phyloP scores from a whole-genome alignment of 495 filamentous ascomycete species.

The Platismatia glauca region DNA sequence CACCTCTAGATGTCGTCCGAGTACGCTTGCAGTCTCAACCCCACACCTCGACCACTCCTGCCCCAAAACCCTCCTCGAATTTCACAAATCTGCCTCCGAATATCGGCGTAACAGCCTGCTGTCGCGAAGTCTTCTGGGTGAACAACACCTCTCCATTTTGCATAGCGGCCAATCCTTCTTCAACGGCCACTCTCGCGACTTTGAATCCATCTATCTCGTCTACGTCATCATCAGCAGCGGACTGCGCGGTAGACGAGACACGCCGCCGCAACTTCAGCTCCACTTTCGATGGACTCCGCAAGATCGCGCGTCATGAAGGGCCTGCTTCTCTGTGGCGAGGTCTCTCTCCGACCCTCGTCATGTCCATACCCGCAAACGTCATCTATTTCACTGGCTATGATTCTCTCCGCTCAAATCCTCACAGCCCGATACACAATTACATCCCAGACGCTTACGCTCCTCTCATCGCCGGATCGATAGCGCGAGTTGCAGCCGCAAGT shows the following conservation, averaged over 20 bases:
- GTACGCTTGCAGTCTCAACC: conserved; percentile 87
- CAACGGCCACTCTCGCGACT: conserved; percentile 26
- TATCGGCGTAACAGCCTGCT: conserved; percentile 90
- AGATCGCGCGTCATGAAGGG: conserved; percentile 95
- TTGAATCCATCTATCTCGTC: conserved; percentile 31
- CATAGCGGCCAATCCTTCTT: conserved; percentile 46
- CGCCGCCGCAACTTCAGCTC: conserved; percentile 78
- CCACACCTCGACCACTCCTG: conserved; percentile 32
- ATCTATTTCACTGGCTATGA: conserved; percentile 99
- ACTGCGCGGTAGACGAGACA: conserved; percentile 81
- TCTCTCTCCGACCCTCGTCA: conserved; percentile 80
- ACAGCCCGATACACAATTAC: conserved; percentile 54
- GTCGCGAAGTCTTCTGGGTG: conserved; percentile 94
- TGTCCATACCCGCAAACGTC: conserved; percentile 92
- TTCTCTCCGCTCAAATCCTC: conserved; percentile 65
- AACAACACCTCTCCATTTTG: conserved; percentile 79
- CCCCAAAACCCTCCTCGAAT: conserved; percentile 31
- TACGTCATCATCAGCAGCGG: conserved; percentile 34
- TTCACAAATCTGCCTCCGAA: conserved; percentile 62
- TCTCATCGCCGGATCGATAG: conserved; percentile 66
- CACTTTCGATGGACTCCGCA: conserved; percentile 83
- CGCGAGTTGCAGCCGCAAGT: conserved; percentile 70
- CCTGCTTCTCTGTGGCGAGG: conserved; percentile 83
- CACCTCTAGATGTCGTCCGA: conserved; percentile 92
- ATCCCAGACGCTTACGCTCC: conserved; percentile 62